Base-by-base conservation (phyloP, 768 basidiomycete species). In the Candolleomyces efflorescens region DNA sequence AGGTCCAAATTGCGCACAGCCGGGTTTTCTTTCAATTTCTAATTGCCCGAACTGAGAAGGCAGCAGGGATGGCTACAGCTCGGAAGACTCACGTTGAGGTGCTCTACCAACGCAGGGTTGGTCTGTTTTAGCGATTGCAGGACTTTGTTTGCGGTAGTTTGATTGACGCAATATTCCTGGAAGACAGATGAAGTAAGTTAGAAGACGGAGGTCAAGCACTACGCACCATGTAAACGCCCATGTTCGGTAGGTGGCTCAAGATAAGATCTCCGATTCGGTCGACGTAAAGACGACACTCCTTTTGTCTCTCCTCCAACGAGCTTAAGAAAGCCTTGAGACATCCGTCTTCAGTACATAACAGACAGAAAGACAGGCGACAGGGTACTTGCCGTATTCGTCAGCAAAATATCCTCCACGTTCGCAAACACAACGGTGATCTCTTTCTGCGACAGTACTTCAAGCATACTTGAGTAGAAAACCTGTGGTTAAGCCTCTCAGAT, bases 111-210 rank as follows among this genome's bases (percentile, higher is more conserved):
- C 20, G 83, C 84, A 0, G 83, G 77, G 59, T 90, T 88, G 3
- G 78, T 78, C 53, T 88, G 82, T 47, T 92, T 78, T 58, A 90
- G 68, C 0, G 87, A 85, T 61, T 91, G 86, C 36, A 96, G 75
- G 3, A 88, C 82, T 64, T 86, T 88, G 63, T 86, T 89, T 0
- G 89, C 92, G 11, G 77, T 85, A 7, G 75, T 77, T 69, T 97
- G 95, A 62, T 98, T 95, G 55, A 94, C 83, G 61, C 96, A 98
- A 66, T 97, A 98, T 55, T 86, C 85, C 87, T 94, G 55, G 49
- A 48, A 0, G 6, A 1, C 10, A 20, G 41, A 43, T 43, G 17
- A 43, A 17, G 9, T 1, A 15, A 43, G 9, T 1, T 17, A 13
- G 41, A 15, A 1, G 3, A 59, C 39, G 7, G 37, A 27, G 22